These are phyloP conservation scores for Fomitopsis betulina DNA, from an alignment of 1,284 basidiomycete genomes.

Conservation along the genomic window DNA sequence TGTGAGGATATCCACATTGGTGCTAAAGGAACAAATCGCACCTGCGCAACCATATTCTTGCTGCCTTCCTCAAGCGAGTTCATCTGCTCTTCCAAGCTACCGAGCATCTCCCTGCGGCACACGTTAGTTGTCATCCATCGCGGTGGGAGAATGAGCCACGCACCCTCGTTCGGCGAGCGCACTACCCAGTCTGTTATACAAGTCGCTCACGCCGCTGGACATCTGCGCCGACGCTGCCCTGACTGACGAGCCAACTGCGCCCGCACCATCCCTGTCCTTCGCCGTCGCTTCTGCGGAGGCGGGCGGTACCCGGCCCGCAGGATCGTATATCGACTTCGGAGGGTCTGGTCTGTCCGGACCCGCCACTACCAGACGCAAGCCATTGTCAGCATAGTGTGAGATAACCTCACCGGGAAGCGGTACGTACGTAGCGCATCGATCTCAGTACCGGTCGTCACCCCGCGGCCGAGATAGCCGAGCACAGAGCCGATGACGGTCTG, in stretches of 20 bases:
- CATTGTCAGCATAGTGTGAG: background rate
- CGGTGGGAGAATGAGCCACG: conserved; percentile 10
- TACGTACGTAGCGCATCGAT: conserved; percentile 54
- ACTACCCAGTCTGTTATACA: conserved; percentile 43
- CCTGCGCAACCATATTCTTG: conserved; percentile 60
- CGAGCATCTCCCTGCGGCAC: conserved; percentile 47
- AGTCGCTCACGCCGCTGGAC: conserved; percentile 37
- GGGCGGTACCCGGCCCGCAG: conserved; percentile 6
- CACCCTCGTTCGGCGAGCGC: conserved; percentile 64
- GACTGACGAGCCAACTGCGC: conserved; percentile 1
- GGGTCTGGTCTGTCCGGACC: conserved; percentile 54
- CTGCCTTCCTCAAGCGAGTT: conserved; percentile 60
- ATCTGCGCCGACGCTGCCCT: conserved; percentile 19
- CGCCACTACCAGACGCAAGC: conserved; percentile 40
- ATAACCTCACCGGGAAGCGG: background rate
- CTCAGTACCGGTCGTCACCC: conserved; percentile 45
- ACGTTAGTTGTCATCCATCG: background rate
- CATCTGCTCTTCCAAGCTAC: conserved; percentile 56
- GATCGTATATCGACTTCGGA: conserved; percentile 8
- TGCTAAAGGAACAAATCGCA: conserved; percentile 18
- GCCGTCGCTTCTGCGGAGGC: conserved; percentile 5
- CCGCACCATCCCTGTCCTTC: background rate
- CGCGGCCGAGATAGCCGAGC: conserved; percentile 26
- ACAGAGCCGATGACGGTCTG: conserved; percentile 51
- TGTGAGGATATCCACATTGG: background rate